Evolutionary conservation across 2,329 filamentous ascomycete species (phyloP).

Genomic region (Paraconiothyrium sp.): DNA sequence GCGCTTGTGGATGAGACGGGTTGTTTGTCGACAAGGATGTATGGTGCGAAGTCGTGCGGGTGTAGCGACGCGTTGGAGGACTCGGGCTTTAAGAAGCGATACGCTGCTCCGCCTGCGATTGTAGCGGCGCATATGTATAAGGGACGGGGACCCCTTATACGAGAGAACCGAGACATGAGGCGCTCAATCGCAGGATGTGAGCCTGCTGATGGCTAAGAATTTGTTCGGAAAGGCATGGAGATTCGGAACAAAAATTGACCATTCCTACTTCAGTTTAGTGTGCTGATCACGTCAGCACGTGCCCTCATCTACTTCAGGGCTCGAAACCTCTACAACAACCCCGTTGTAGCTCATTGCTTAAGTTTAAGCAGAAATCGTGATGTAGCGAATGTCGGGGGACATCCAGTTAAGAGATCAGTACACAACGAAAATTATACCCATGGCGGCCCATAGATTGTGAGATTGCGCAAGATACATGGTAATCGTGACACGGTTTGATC

Average conservation of each 20-base stretch:
- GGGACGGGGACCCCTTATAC: conserved; percentile 35
- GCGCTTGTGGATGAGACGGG: conserved; percentile 73
- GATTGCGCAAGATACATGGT: too few species aligned
- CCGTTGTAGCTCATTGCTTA: too few species aligned
- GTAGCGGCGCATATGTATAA: conserved; percentile 46
- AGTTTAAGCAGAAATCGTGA: too few species aligned
- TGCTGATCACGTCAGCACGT: neutral
- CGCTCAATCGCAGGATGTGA: neutral
- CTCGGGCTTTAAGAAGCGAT: conserved; percentile 39
- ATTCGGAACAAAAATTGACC: neutral
- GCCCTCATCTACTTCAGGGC: neutral
- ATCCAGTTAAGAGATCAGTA: too few species aligned
- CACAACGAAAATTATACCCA: too few species aligned
- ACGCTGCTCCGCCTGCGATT: conserved; percentile 45
- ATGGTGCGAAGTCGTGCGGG: conserved; percentile 69
- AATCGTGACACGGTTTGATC: too few species aligned
- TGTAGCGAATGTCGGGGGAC: too few species aligned
- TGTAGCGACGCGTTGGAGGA: conserved; percentile 59
- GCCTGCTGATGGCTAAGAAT: neutral
- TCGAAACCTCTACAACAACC: too few species aligned
- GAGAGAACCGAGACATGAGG: conserved; percentile 43
- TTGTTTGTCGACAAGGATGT: conserved; percentile 69
- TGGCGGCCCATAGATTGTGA: too few species aligned
- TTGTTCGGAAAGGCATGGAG: conserved; percentile 2
- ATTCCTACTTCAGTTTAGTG: neutral